Percentiles rank a stretch among this genome's conserved stretches.
Conservation (phyloP, 2,329 filamentous ascomycete genomes). For the Stagonosporopsis rhizophila region DNA sequence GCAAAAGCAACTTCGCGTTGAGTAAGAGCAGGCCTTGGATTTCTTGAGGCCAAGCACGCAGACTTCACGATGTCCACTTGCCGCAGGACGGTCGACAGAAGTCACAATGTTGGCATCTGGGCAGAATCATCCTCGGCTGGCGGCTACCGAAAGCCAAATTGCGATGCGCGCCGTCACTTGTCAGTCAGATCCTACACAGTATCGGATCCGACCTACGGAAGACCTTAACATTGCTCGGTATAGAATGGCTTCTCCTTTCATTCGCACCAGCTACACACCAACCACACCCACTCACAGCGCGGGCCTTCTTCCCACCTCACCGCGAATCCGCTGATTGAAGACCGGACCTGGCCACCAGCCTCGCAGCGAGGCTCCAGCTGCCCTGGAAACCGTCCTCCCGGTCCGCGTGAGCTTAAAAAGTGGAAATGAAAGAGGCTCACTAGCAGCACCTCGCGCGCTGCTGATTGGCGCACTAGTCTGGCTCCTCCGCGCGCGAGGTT, state of each 20-base stretch:
- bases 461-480: constrained; percentile 37
- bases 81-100: background rate
- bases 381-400: constrained; percentile 21
- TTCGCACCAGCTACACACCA: background rate
- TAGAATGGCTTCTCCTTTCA: background rate
- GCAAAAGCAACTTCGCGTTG: background rate
- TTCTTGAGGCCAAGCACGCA: constrained; percentile 6
- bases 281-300: background rate
- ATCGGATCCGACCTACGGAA: background rate
- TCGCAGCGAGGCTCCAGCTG: constrained; percentile 21
- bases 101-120: constrained; percentile 16
- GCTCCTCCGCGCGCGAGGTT: constrained; percentile 28
- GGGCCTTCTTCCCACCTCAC: background rate
- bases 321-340: background rate
- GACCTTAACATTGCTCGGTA: background rate
- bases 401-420: constrained; percentile 40
- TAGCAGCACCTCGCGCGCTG: constrained; percentile 7
- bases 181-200: background rate
- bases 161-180: constrained; percentile 25
- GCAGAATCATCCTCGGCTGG: constrained; percentile 7
- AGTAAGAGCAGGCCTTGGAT: constrained; percentile 1
- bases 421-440: constrained; percentile 39
- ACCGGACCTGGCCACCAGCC: background rate
- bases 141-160: constrained; percentile 23
- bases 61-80: background rate